Evolutionary conservation across 352 stramenopile genomes (phyloP).

Genomic region (Globisporangium cystogenes): DNA sequence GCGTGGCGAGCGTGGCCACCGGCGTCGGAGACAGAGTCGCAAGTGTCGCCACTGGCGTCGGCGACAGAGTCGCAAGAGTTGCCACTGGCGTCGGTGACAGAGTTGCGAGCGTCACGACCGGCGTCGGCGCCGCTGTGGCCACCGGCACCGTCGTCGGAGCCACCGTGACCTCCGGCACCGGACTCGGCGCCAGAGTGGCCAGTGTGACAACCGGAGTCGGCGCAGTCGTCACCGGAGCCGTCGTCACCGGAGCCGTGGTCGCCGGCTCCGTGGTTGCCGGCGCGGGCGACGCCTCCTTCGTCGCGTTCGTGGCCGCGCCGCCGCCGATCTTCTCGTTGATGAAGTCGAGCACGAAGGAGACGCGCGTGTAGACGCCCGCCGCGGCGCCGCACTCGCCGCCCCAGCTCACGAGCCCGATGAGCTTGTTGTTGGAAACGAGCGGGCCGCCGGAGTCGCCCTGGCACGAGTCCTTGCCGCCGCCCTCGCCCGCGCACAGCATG

Average conservation of each 20-base stretch:
- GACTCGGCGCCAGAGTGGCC: neutral
- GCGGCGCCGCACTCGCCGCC: slow-evolving; percentile 44
- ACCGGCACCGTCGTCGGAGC: neutral
- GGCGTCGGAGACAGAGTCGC: neutral
- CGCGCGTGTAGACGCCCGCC: slow-evolving; percentile 50
- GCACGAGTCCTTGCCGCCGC: slow-evolving; percentile 47
- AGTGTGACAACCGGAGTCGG: neutral
- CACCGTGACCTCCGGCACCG: neutral
- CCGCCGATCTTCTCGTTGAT: slow-evolving; percentile 46
- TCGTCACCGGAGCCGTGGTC: neutral
- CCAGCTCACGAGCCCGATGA: slow-evolving; percentile 69
- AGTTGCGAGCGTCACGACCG: neutral
- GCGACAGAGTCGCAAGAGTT: neutral
- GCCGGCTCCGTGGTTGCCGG: neutral
- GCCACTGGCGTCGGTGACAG: neutral
- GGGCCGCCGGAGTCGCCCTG: slow-evolving; percentile 66
- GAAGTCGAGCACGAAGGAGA: slow-evolving; percentile 45
- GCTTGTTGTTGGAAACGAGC: slow-evolving; percentile 40
- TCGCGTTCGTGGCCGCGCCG: slow-evolving; percentile 12
- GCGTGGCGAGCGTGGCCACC: neutral
- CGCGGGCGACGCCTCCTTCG: neutral
- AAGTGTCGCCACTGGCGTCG: neutral
- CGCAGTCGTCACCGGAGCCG: neutral
- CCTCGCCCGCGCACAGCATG: slow-evolving; percentile 57
- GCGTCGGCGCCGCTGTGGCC: too few species aligned